Evolutionary conservation across 208 protist genomes (phyloP), one percentile per base, ranked within the genome.

Genomic region (Trypanosomatidae sp.): DNA sequence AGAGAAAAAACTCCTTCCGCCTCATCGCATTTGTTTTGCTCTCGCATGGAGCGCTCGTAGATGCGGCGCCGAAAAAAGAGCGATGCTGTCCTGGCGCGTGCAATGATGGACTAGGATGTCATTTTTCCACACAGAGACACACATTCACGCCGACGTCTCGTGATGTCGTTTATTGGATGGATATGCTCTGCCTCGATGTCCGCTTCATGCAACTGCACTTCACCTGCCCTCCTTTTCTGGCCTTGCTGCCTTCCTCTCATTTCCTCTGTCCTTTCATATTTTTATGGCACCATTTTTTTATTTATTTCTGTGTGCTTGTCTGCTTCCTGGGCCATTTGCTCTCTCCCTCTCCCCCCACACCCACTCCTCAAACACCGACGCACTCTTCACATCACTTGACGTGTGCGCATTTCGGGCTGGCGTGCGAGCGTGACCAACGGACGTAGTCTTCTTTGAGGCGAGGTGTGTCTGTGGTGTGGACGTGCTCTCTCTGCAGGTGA

Each of bases 241-340:
- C 8, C 53, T 6, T 36, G 3, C 53, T 33, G 10, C 25, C 53
- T 59, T 59, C 25, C 25, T 12, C 12, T 49, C 25, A 8, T 66
- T 30, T 33, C 30, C 7, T 39, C 41, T 28, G 7, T 30, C 17
- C 28, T 17, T 56, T 41, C 28, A 28, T 65, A 15, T 66, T n/a
- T 62, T 47, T n/a, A 13, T 58, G 33, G 12, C 41, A 33, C 9
- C 13, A 36, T 71, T 58, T 60, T 68, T 84, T 69, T 47, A 60
- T 58, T 58, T 62, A 9, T 9, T 49, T 49, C 28, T 49, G 3
- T 66, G 3, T 30, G 15, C 2, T 66, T n/a, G 22, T 25, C 6
- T 66, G 1, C 7, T 50, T 39, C 10, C 58, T 36, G 5, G 58
- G 7, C 58, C 1, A 19, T 17, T 13, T 59, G 5, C 17, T 7